Evolutionary conservation across 169 alveolate genomes (phyloP), one percentile per base, ranked within the genome.

Genomic region (Plasmodium ovale): DNA sequence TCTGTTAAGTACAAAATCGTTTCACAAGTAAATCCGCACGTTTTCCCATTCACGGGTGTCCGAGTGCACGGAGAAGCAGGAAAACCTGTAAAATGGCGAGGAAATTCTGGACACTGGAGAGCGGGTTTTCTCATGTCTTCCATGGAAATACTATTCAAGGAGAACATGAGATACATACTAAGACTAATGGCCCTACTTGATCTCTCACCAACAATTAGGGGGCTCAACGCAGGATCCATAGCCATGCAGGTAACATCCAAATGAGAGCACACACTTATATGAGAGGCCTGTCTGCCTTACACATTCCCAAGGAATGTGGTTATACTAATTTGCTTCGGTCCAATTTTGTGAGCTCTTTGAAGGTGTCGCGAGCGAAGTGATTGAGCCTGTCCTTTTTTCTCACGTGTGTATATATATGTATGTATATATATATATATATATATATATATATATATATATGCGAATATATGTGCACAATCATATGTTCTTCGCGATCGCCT

Each of bases 181-280:
- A 74, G 95, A n/a, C 77, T 92, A 16, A 92, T 92, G 73, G 95
- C 95, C 1, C 67, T 92, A 68, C 72, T 92, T 29, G 93, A 92
- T 37, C 58, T 92, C 58, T 88, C 94, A 14, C 95, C 95, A 21
- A 92, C 95, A 2, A 79, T 87, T 33, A 85, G 95, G 47, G 95
- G 95, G 10, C 58, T 92, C 29, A 92, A 92, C 39, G 92, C 93
- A 3, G 92, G 95, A 9, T 64, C 92, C 9, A 64, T 92, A 21
- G 95, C 95, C 2, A 72, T 92, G 72, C 94, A 92, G 92, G 94
- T 90, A 58, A n/a, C n/a, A n/a, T n/a, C n/a, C n/a, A n/a, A n/a
- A n/a, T n/a, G n/a, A n/a, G n/a, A n/a, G n/a, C n/a, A n/a, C n/a
- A n/a, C n/a, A n/a, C n/a, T n/a, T n/a, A n/a, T n/a, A n/a, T n/a